Evolutionary conservation across 1,284 basidiomycete genomes (phyloP).

Genomic region (Pseudozyma sp.): DNA sequence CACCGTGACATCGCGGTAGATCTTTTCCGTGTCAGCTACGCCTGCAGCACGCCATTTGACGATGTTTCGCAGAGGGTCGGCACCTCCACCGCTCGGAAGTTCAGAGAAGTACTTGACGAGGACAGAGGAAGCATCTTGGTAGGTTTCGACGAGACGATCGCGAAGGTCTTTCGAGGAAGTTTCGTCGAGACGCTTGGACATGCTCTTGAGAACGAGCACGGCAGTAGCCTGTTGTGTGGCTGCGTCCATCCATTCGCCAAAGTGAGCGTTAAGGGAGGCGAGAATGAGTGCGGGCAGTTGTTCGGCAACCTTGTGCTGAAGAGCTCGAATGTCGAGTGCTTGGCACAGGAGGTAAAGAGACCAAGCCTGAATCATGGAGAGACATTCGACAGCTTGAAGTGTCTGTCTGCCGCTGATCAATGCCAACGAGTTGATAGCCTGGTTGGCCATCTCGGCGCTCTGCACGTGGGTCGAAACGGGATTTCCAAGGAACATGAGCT

Average conservation of each 20-base stretch:
- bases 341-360: conserved; percentile 62
- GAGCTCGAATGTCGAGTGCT: conserved; percentile 61
- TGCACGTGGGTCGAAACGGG: conserved; percentile 87
- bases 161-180: conserved; percentile 56
- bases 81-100: conserved; percentile 57
- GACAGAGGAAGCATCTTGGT: conserved; percentile 54
- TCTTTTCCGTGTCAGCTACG: conserved; percentile 49
- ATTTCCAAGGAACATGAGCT: conserved; percentile 83
- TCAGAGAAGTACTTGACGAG: conserved; percentile 60
- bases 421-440: conserved; percentile 58
- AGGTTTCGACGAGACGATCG: conserved; percentile 58
- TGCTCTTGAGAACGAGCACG: conserved; percentile 40
- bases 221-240: conserved; percentile 46
- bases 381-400: conserved; percentile 53
- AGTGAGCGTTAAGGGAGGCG: conserved; percentile 42
- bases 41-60: conserved; percentile 56
- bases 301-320: conserved; percentile 50
- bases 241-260: conserved; percentile 60
- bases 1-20: conserved; percentile 51
- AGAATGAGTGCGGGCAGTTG: conserved; percentile 46
- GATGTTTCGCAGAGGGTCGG: conserved; percentile 62
- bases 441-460: conserved; percentile 61
- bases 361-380: conserved; percentile 62
- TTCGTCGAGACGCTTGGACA: conserved; percentile 60
- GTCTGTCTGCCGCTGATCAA: conserved; percentile 58